Percentiles rank a stretch among this genome's conserved stretches.
These are phyloP conservation scores for Ophioceras dolichostomum DNA, from an alignment of 2,329 filamentous ascomycete genomes.

Conservation along the genomic window DNA sequence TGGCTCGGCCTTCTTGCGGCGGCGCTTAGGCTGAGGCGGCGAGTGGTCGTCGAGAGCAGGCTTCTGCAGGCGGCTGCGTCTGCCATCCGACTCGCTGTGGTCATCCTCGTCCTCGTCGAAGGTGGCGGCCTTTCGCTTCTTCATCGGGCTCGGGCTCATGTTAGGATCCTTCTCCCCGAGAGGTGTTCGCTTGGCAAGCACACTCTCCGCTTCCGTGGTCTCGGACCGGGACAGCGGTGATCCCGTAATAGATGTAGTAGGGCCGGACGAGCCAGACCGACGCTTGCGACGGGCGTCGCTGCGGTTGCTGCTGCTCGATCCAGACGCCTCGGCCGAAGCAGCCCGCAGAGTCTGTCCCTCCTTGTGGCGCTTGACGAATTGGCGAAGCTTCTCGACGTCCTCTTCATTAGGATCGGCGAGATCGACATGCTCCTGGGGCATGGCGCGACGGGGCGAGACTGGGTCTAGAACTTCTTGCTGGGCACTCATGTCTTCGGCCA, in stretches of 20 bases:
- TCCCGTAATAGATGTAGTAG: conserved; percentile 14
- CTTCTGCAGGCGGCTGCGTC: conserved; percentile 12
- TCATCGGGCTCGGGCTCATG: conserved; percentile 22
- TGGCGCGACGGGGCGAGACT: background rate
- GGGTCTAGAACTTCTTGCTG: background rate
- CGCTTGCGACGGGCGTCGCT: no score
- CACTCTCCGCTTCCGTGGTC: conserved; percentile 4
- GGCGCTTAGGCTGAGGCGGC: conserved; percentile 15
- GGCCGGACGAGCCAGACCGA: conserved; percentile 13
- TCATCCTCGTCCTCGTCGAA: conserved; percentile 8
- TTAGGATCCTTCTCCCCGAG: conserved; percentile 22
- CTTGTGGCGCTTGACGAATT: conserved; percentile 20
- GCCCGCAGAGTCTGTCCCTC: conserved; percentile 10
- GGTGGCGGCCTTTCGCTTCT: conserved; percentile 22
- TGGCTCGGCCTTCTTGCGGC: conserved; percentile 15
- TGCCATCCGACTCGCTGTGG: conserved; percentile 1
- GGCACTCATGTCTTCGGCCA: no score
- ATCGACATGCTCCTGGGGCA: background rate
- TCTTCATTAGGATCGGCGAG: background rate
- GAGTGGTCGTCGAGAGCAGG: conserved; percentile 13
- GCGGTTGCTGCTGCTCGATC: no score
- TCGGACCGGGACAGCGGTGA: conserved; percentile 15
- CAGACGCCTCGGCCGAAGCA: background rate
- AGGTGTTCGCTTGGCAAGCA: conserved; percentile 12
- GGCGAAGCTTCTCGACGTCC: conserved; percentile 19